phyloP scores from a whole-genome alignment of 2,329 filamentous ascomycete genomes.

The Aspergillus versicolor region DNA sequence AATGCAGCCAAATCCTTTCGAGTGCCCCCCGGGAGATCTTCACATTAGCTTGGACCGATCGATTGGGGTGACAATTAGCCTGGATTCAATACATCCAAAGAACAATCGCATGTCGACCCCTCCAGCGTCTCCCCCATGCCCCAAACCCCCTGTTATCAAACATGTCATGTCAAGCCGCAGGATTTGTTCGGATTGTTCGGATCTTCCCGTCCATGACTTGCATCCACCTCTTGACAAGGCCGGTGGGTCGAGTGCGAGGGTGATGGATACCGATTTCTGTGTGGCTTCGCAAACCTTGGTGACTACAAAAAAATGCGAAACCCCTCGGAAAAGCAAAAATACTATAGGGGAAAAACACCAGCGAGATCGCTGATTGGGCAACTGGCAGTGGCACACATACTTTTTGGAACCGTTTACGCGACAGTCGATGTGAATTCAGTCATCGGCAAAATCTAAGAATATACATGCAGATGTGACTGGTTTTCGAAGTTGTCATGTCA shows the following conservation, averaged over 20 bases:
- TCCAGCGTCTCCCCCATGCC: conserved; percentile 9
- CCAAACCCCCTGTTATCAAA: conserved; percentile 18
- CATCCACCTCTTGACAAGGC: conserved; percentile 16
- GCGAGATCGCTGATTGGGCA: not conserved
- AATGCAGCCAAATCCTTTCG: conserved; percentile 10
- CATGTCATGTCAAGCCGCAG: conserved; percentile 20
- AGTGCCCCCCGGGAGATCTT: conserved; percentile 23
- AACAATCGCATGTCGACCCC: conserved; percentile 14
- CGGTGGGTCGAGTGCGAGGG: conserved; percentile 10
- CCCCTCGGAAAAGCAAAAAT: conserved; percentile 2
- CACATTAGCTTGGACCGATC: conserved; percentile 23
- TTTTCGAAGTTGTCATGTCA: conserved; percentile 8
- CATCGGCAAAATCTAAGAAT: conserved; percentile 5
- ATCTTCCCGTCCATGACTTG: conserved; percentile 27
- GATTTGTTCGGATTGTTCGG: conserved; percentile 19
- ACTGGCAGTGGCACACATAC: conserved; percentile 5
- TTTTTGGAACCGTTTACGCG: conserved; percentile 17
- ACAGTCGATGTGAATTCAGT: conserved; percentile 12
- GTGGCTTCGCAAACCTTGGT: conserved; percentile 5
- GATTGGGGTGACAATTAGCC: conserved; percentile 18
- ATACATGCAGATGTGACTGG: conserved; percentile 18
- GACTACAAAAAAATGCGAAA: conserved; percentile 6
- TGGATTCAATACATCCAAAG: conserved; percentile 22
- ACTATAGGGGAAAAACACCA: conserved; percentile 1
- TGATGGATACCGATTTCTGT: conserved; percentile 15